Percentiles rank a stretch among this genome's conserved stretches.
phyloP scores from a whole-genome alignment of 1,284 basidiomycete species.

The Trichosporon coremiiforme region DNA sequence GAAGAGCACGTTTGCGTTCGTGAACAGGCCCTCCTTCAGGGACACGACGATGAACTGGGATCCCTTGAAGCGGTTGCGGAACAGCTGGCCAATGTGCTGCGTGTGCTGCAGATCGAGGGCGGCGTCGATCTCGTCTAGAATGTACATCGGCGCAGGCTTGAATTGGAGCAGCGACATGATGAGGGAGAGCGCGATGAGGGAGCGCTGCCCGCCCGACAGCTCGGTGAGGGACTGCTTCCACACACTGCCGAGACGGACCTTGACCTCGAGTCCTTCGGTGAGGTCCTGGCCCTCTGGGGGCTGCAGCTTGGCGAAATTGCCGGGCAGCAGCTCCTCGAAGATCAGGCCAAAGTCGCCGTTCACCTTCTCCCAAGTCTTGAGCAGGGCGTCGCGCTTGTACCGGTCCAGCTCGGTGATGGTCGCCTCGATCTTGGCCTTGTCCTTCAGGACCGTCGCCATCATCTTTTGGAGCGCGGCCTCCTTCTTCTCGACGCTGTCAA shows the following conservation, averaged over 20 bases:
- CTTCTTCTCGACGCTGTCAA: slow-evolving; percentile 94
- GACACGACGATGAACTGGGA: slow-evolving; percentile 95
- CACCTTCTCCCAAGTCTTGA: slow-evolving; percentile 95
- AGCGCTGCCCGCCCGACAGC: slow-evolving; percentile 94
- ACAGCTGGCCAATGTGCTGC: slow-evolving; percentile 94
- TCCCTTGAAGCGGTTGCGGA: slow-evolving; percentile 95
- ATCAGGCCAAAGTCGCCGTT: slow-evolving; percentile 94
- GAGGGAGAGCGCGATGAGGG: slow-evolving; percentile 91
- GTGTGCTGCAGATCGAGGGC: slow-evolving; percentile 95
- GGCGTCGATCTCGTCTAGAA: slow-evolving; percentile 97
- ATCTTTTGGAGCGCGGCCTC: slow-evolving; percentile 85
- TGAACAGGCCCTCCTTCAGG: slow-evolving; percentile 95
- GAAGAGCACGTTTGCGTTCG: slow-evolving; percentile 97
- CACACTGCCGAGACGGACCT: slow-evolving; percentile 87
- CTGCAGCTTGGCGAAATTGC: slow-evolving; percentile 93
- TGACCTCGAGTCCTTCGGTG: slow-evolving; percentile 96
- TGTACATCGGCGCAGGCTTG: slow-evolving; percentile 99
- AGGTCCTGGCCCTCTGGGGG: slow-evolving; percentile 91
- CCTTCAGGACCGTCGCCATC: slow-evolving; percentile 83
- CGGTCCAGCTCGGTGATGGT: slow-evolving; percentile 91
- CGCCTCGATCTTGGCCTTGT: slow-evolving; percentile 93
- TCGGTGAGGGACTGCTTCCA: slow-evolving; percentile 99
- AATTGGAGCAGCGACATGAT: slow-evolving; percentile 99
- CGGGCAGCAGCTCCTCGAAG: slow-evolving; percentile 92
- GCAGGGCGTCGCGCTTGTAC: slow-evolving; percentile 90